Evolutionary conservation across 352 stramenopile genomes (phyloP).

Genomic region (Poterioochromonas sp.): DNA sequence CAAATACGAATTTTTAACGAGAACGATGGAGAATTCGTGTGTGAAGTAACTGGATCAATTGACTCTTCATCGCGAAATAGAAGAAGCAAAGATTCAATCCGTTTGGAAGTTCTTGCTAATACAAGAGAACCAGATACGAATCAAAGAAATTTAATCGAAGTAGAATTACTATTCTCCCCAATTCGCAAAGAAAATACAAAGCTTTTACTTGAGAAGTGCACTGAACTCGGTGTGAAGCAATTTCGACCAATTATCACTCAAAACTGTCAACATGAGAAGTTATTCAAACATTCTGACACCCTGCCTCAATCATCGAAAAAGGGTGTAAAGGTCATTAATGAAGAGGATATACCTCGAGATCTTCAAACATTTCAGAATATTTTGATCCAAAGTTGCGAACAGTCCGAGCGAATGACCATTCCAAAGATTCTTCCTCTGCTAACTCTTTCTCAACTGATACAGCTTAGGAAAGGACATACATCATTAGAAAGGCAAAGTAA

Average conservation of each 20-base stretch:
- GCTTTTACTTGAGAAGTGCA: slow-evolving; percentile 21
- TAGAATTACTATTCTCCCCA: no score
- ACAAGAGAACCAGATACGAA: no score
- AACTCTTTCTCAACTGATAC: neutral
- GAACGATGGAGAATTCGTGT: neutral
- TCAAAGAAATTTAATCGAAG: no score
- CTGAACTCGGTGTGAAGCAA: slow-evolving; percentile 23
- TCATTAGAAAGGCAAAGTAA: neutral
- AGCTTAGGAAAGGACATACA: neutral
- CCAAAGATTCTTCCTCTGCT: neutral
- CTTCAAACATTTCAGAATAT: neutral
- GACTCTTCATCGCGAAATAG: no score
- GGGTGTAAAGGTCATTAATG: no score
- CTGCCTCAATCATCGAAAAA: neutral
- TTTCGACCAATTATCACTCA: slow-evolving; percentile 21
- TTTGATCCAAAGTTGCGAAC: slow-evolving; percentile 9
- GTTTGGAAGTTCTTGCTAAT: no score
- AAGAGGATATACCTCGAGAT: no score
- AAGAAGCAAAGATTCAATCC: no score
- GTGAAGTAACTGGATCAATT: neutral
- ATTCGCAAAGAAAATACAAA: slow-evolving; percentile 16
- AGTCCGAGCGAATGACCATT: slow-evolving; percentile 23
- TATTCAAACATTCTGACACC: neutral
- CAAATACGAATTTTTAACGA: slow-evolving; percentile 7
- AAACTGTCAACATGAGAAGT: neutral